A percentile compares a stretch with the other conserved stretches of the same genome.
Evolutionary conservation across 2,329 filamentous ascomycete genomes (phyloP).

Genomic region (Ophiostoma ulmi): DNA sequence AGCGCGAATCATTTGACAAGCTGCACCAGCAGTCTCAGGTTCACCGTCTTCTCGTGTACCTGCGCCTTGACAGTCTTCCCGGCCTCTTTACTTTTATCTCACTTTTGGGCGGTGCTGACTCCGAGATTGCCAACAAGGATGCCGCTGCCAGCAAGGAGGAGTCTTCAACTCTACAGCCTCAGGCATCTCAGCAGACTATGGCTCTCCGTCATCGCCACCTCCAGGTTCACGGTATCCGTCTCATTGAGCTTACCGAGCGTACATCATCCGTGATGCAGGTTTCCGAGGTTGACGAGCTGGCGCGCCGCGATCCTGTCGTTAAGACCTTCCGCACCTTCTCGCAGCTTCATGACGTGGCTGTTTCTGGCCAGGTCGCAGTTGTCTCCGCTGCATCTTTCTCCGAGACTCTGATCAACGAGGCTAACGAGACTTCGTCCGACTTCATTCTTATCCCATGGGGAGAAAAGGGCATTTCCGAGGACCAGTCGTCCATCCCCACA

Average conservation of each 20-base stretch:
- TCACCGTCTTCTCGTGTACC: constrained; percentile 68
- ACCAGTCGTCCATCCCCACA: constrained; percentile 41
- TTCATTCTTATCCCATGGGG: constrained; percentile 86
- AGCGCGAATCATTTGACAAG: constrained; percentile 32
- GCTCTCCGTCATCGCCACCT: constrained; percentile 45
- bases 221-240: constrained; percentile 75
- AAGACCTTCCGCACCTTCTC: constrained; percentile 89
- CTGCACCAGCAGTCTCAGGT: constrained; percentile 41
- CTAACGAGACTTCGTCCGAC: constrained; percentile 64
- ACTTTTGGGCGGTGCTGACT: constrained; percentile 53
- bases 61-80: constrained; percentile 78
- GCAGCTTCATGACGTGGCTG: constrained; percentile 73
- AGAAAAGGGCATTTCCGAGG: constrained; percentile 71
- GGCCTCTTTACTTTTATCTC: constrained; percentile 78
- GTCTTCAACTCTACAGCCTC: not conserved
- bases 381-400: constrained; percentile 74
- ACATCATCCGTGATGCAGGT: constrained; percentile 94
- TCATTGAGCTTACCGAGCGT: constrained; percentile 84
- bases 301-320: constrained; percentile 70
- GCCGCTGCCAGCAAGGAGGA: not conserved
- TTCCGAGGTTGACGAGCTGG: constrained; percentile 69
- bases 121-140: constrained; percentile 22
- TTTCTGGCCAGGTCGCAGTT: constrained; percentile 75
- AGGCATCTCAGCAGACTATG: constrained; percentile 33
- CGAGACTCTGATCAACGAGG: constrained; percentile 67